Evolutionary conservation across 176 grass and related monocot species (phyloP), one percentile per base, ranked within the genome.

Genomic region (Aechmea fasciata): DNA sequence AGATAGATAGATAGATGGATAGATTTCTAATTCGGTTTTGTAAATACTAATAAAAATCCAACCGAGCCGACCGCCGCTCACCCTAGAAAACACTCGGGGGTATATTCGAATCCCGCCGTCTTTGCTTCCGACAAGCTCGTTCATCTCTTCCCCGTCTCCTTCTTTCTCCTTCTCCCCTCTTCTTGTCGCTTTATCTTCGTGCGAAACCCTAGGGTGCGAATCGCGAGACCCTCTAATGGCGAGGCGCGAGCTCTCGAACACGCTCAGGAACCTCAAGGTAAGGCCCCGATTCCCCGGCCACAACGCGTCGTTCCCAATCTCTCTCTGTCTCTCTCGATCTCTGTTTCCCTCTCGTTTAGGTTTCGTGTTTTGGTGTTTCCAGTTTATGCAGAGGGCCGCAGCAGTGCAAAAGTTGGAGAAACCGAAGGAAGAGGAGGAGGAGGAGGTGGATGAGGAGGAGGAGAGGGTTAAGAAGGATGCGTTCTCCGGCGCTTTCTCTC

Each of bases 341-440:
- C 0, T n/a, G 12, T 61, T 10, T 50, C 48, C 65, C 1, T 74
- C n/a, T 57, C 72, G 3, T 50, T 69, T 11, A 57, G 1, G 15
- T 13, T 26, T 13, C 64, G 51, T 49, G 12, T 78, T 67, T 47
- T 47, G 54, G 14, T 9, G 4, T 73, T 41, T 29, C 33, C 81
- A 96, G 92, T 96, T 96, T 64, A 96, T 96, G 92, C 92, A 96
- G 81, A 87, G 92, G 9, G 81, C 75, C 7, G 76, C 88, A 11
- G 83, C 67, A 3, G 80, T 79, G 13, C 69, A 76, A 66, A 87
- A 89, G 72, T 62, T 52, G 20, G 57, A 65, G 64, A 84, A 33
- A 66, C 52, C 51, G 25, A 87, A 66, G 67, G 73, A 65, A 28
- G 61, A 48, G 55, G 91, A 85, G 71, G 83, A 26, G 25, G 2